Percentiles rank a stretch among this genome's conserved stretches.
These are phyloP conservation scores for Fagopyrum tataricum DNA, from an alignment of 148 eudicot species.

Conservation along the genomic window DNA sequence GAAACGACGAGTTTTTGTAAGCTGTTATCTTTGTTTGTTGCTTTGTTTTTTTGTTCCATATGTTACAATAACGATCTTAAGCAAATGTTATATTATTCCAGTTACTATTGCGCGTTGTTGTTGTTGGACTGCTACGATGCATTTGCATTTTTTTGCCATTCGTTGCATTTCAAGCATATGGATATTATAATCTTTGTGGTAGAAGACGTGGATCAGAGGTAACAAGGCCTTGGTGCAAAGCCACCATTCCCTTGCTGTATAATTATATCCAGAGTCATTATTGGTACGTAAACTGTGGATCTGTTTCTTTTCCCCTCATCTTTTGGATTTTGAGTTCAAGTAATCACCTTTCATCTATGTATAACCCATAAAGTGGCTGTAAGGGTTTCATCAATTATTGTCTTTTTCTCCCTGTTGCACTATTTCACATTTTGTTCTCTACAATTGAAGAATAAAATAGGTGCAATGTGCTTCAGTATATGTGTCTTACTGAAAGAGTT, in stretches of 20 bases:
- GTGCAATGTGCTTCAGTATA: not conserved
- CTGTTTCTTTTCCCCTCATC: not conserved
- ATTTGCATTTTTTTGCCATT: constrained; percentile 60
- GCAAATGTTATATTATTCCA: constrained; percentile 20
- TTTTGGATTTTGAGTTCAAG: not conserved
- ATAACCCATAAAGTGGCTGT: not conserved
- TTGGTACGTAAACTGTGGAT: constrained; percentile 45
- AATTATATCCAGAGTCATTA: constrained; percentile 85
- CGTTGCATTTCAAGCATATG: constrained; percentile 79
- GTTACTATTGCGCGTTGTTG: constrained; percentile 50
- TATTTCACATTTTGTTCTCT: not conserved
- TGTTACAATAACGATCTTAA: not conserved
- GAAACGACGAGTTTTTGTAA: constrained; percentile 43
- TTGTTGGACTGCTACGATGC: constrained; percentile 49
- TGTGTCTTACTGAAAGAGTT: not conserved
- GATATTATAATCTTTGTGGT: constrained; percentile 65
- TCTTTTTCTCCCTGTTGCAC: not conserved
- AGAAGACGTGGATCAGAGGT: constrained; percentile 40
- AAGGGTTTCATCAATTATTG: not conserved
- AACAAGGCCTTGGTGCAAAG: constrained; percentile 88
- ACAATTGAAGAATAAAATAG: not conserved
- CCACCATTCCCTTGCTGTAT: constrained; percentile 70
- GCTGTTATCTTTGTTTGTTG: constrained; percentile 13
- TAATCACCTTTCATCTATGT: not conserved
- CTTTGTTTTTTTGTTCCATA: constrained; percentile 7